Conservation (phyloP, 1,139 yeast genomes). For the Kurtzmaniella natalensis region DNA sequence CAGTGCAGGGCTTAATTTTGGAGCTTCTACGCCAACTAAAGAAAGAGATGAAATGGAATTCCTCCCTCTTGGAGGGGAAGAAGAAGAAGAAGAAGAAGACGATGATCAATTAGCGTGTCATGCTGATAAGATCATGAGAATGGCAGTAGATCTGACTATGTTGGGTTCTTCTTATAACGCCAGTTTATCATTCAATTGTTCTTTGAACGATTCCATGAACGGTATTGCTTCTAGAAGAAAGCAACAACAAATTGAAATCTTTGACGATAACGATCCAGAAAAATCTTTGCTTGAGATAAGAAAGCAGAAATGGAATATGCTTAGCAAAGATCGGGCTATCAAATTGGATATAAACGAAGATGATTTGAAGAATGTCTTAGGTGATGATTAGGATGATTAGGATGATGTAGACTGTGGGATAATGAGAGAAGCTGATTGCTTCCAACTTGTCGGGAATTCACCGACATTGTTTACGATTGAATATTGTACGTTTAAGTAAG, state of each 20-base stretch:
- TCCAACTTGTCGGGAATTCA: too few species aligned
- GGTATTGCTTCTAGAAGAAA: slow-evolving; percentile 14
- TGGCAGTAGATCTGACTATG: slow-evolving; percentile 50
- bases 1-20: too few species aligned
- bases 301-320: slow-evolving; percentile 17
- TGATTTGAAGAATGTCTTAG: slow-evolving; percentile 29
- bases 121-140: slow-evolving; percentile 43
- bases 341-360: slow-evolving; percentile 34
- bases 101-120: slow-evolving; percentile 45
- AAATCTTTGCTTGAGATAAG: slow-evolving; percentile 27
- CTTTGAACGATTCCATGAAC: slow-evolving; percentile 29
- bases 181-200: slow-evolving; percentile 31
- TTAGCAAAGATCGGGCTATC: slow-evolving; percentile 18
- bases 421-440: too few species aligned
- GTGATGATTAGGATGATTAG: too few species aligned
- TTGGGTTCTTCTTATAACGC: slow-evolving; percentile 36
- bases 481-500: too few species aligned
- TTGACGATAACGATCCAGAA: slow-evolving; percentile 25
- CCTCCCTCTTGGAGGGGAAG: slow-evolving; percentile 16
- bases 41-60: not conserved
- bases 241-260: slow-evolving; percentile 12
- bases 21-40: slow-evolving; percentile 6
- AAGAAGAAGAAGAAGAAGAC: slow-evolving; percentile 36
- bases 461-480: too few species aligned
- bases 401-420: too few species aligned